Evolutionary conservation across 768 basidiomycete species (phyloP), one percentile per base, ranked within the genome.

Genomic region (Hericium erinaceus): DNA sequence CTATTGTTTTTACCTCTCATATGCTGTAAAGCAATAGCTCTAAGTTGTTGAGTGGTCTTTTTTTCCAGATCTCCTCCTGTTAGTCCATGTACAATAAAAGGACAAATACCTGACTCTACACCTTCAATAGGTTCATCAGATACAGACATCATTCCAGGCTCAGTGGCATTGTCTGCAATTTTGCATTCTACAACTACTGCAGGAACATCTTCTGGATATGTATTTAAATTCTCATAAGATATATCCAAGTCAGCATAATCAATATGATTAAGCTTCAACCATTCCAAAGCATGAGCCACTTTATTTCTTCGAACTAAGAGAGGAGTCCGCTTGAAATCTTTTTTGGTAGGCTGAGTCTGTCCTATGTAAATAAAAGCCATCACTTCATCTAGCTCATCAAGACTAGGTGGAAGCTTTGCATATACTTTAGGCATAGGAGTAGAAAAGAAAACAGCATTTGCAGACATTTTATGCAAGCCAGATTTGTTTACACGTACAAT

Each of bases 341-440:
- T 54, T n/a, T 59, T 33, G 10, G 65, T 67, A 1, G 71, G 71
- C 37, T 58, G 50, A 12, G 39, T 24, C 0, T 69, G 61, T 0
- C 73, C 73, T 0, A 64, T 69, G 48, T 67, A 74, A 0, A 75
- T 22, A 46, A 73, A 60, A 2, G 70, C 70, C 1, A 67, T 37
- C 22, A 57, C 38, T 39, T 66, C 60, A 24, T 64, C 64, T 2
- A 66, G 13, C 1, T 67, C 65, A 2, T 37, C 37, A 13, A 46
- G 39, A 1, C 54, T 60, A 5, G 61, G 64, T 5, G 64, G 65
- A 7, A 64, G 28, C 13, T 20, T 33, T 9, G 20, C 13, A 50
- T 60, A 60, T 11, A 65, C 26, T 24, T 61, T 60, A 0, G 51
- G 26, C 15, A 60, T 53, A 11, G 60, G 64, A 22, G 58, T 52